Evolutionary conservation across 2,329 filamentous ascomycete genomes (phyloP).

Genomic region (Chaetomium globosum): DNA sequence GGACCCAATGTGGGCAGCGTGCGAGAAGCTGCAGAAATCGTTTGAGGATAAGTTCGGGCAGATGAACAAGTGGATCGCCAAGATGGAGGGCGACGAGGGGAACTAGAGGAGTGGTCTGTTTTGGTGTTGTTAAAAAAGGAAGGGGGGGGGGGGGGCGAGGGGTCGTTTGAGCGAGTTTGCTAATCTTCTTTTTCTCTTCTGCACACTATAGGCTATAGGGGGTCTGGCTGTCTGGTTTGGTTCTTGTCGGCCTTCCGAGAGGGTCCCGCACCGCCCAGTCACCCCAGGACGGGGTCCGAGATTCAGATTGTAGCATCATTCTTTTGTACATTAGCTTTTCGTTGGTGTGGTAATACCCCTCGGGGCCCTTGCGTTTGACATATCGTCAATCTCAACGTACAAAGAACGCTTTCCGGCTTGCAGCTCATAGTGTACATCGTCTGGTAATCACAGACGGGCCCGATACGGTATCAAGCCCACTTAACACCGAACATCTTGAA

Average conservation of each 20-base stretch:
- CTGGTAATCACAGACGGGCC: neutral
- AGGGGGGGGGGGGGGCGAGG: neutral
- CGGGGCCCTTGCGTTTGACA: slow-evolving; percentile 5
- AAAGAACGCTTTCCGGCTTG: neutral
- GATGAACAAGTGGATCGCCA: slow-evolving; percentile 63
- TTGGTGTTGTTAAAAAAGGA: too few relatives aligned
- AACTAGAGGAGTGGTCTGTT: slow-evolving; percentile 5
- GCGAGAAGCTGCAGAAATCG: slow-evolving; percentile 60
- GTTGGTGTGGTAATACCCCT: slow-evolving; percentile 6
- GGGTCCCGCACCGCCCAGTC: neutral
- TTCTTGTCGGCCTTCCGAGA: neutral
- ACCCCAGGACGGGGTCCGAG: neutral
- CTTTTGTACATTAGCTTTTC: slow-evolving; percentile 7
- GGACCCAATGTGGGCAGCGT: slow-evolving; percentile 58
- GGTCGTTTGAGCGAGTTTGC: neutral
- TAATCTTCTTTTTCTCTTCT: neutral
- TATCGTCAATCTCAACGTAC: neutral
- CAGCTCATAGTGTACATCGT: neutral
- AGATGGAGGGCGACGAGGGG: slow-evolving; percentile 53
- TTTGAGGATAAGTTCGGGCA: slow-evolving; percentile 52
- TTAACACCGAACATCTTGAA: slow-evolving; percentile 65
- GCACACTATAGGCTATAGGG: neutral
- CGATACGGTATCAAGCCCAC: slow-evolving; percentile 49
- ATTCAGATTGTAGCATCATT: slow-evolving; percentile 11
- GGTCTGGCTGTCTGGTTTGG: neutral